Evolutionary conservation across 345 rosid genomes (phyloP).

Genomic region (Citrus glauca): DNA sequence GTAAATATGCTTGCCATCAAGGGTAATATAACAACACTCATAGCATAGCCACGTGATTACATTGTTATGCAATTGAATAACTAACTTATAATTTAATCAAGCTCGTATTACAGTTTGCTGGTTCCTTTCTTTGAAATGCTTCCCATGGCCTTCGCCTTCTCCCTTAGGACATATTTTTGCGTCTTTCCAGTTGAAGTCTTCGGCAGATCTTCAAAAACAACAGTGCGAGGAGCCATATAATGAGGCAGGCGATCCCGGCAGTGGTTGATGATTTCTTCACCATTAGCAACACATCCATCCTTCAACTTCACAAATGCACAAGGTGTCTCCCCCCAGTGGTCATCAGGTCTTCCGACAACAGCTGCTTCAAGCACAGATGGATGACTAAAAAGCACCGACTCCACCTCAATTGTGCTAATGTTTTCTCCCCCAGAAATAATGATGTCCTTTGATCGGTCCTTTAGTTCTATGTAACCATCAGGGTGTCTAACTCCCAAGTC

Average conservation of each 20-base stretch:
- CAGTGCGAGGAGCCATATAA: constrained; percentile 65
- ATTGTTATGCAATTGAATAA: background rate
- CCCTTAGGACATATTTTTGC: constrained; percentile 55
- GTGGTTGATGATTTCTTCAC: constrained; percentile 48
- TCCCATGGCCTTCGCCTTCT: constrained; percentile 62
- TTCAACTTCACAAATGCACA: constrained; percentile 73
- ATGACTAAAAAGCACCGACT: constrained; percentile 57
- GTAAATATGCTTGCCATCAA: no score
- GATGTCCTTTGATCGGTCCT: constrained; percentile 74
- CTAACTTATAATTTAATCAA: background rate
- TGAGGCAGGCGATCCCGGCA: constrained; percentile 53
- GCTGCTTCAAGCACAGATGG: constrained; percentile 73
- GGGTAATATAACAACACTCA: background rate
- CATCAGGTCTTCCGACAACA: constrained; percentile 70
- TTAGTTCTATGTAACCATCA: constrained; percentile 67
- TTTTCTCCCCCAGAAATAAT: constrained; percentile 81
- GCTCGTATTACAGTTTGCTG: constrained; percentile 47
- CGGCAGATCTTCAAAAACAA: constrained; percentile 65
- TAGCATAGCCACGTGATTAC: background rate
- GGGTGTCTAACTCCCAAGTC: constrained; percentile 71
- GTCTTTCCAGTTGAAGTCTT: constrained; percentile 78
- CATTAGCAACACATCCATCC: constrained; percentile 35
- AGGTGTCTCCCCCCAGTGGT: constrained; percentile 76
- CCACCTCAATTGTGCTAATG: constrained; percentile 69
- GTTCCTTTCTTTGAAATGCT: constrained; percentile 46